Percentiles rank a stretch among this genome's conserved stretches.
Evolutionary conservation across 2,329 filamentous ascomycete species (phyloP).

Genomic region (Neopestalotiopsis sp.): DNA sequence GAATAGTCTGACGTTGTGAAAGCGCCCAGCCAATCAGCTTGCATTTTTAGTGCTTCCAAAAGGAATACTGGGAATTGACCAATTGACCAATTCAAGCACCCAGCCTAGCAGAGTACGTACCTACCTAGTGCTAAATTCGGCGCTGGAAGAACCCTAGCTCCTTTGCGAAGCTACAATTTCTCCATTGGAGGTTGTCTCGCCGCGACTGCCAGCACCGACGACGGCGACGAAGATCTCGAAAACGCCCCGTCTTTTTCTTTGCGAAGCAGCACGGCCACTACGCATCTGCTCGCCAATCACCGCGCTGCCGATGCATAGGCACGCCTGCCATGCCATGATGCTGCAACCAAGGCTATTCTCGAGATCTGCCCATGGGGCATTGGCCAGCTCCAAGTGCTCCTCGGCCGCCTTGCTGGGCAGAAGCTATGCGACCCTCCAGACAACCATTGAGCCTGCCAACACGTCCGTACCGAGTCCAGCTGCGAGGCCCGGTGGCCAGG

Average conservation of each 20-base stretch:
- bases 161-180: conserved; percentile 19
- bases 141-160: conserved; percentile 21
- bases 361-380: conserved; percentile 32
- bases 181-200: conserved; percentile 11
- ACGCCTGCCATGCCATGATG: conserved; percentile 33
- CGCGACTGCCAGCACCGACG: not conserved
- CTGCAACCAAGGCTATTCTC: conserved; percentile 39
- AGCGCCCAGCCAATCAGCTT: not conserved
- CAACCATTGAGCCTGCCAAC: conserved; percentile 23
- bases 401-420: conserved; percentile 27
- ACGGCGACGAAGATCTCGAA: not conserved
- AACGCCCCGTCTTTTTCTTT: not conserved
- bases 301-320: not conserved
- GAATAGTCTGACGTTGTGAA: too few species aligned
- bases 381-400: conserved; percentile 31
- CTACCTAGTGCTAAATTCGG: conserved; percentile 2
- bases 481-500: conserved; percentile 23
- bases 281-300: not conserved
- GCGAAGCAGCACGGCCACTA: not conserved
- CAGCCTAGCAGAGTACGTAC: not conserved
- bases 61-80: not conserved
- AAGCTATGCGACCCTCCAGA: conserved; percentile 35
- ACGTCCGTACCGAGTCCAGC: conserved; percentile 26
- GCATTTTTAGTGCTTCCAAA: not conserved
- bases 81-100: not conserved